These are phyloP conservation scores for Caloboletus inedulis DNA, from an alignment of 1,284 basidiomycete genomes.

Conservation along the genomic window DNA sequence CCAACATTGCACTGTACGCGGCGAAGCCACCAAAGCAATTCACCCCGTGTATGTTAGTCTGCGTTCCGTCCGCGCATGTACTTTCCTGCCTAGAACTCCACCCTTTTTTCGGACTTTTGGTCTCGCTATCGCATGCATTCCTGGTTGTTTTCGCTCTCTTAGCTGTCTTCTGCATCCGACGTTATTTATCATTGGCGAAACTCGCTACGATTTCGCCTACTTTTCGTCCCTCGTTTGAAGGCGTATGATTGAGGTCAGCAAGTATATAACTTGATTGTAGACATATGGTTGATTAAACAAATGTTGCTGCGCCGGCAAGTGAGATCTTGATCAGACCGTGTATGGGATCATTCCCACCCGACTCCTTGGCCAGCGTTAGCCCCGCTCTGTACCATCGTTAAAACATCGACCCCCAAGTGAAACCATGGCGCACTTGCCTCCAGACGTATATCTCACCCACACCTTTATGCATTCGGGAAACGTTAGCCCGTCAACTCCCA, in stretches of 20 bases:
- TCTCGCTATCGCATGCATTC: slow-evolving; percentile 19
- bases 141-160: slow-evolving; percentile 23
- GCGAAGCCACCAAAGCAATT: slow-evolving; percentile 26
- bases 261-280: slow-evolving; percentile 17
- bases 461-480: slow-evolving; percentile 34
- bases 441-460: slow-evolving; percentile 33
- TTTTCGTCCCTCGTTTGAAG: slow-evolving; percentile 4
- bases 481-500: slow-evolving; percentile 32
- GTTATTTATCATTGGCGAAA: slow-evolving; percentile 11
- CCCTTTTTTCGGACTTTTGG: slow-evolving; percentile 11
- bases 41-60: slow-evolving; percentile 31
- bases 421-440: slow-evolving; percentile 30
- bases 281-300: background rate
- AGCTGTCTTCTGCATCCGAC: slow-evolving; percentile 6
- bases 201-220: slow-evolving; percentile 6
- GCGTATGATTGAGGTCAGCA: slow-evolving; percentile 1
- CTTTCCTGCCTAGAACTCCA: slow-evolving; percentile 20
- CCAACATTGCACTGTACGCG: slow-evolving; percentile 31
- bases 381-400: slow-evolving; percentile 6
- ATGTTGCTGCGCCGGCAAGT: background rate
- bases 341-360: slow-evolving; percentile 23
- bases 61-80: slow-evolving; percentile 23
- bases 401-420: slow-evolving; percentile 3
- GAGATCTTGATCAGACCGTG: background rate
- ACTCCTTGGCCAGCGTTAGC: slow-evolving; percentile 1